Percentiles rank a stretch among this genome's conserved stretches.
Conservation (phyloP, 1,139 yeast species). For the Geotrichum restrictum region DNA sequence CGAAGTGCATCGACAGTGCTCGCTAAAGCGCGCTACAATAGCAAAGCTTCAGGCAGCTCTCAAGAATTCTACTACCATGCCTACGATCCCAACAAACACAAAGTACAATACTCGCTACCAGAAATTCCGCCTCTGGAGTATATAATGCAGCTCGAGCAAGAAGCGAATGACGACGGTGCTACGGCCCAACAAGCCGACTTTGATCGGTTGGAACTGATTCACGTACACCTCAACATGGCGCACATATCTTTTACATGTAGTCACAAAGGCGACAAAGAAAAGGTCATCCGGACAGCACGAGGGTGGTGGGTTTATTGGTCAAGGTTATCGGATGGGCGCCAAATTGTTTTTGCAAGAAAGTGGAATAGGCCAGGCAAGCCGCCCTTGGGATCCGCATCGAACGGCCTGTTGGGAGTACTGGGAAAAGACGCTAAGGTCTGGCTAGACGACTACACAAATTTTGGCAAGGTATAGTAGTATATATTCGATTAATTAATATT, state of each 20-base stretch:
- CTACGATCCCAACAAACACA: conserved; percentile 23
- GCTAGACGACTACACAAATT: conserved; percentile 32
- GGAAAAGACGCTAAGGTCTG: conserved; percentile 34
- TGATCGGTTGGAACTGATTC: conserved; percentile 29
- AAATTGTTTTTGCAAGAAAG: conserved; percentile 33
- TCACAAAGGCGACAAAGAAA: conserved; percentile 28
- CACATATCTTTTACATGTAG: conserved; percentile 24
- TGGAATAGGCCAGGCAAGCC: conserved; percentile 28
- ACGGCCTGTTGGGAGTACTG: conserved; percentile 30
- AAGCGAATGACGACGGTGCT: conserved; percentile 22
- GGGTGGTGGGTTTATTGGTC: conserved; percentile 38
- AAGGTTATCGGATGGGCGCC: conserved; percentile 27
- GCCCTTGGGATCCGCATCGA: conserved; percentile 23
- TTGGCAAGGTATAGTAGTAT: conserved; percentile 32
- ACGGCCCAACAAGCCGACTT: conserved; percentile 6
- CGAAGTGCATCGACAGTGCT: conserved; percentile 1
- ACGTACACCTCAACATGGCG: conserved; percentile 30
- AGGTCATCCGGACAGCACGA: conserved; percentile 31
- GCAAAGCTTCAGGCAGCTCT: conserved; percentile 3
- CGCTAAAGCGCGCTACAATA: no score
- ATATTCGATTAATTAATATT: no score
- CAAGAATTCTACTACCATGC: conserved; percentile 29
- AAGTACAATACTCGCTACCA: conserved; percentile 31
- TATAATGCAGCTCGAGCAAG: conserved; percentile 21
- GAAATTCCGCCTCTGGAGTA: conserved; percentile 24